phyloP scores from a whole-genome alignment of 108 stramenopile genomes.

The Nannochloropsis gaditana region DNA sequence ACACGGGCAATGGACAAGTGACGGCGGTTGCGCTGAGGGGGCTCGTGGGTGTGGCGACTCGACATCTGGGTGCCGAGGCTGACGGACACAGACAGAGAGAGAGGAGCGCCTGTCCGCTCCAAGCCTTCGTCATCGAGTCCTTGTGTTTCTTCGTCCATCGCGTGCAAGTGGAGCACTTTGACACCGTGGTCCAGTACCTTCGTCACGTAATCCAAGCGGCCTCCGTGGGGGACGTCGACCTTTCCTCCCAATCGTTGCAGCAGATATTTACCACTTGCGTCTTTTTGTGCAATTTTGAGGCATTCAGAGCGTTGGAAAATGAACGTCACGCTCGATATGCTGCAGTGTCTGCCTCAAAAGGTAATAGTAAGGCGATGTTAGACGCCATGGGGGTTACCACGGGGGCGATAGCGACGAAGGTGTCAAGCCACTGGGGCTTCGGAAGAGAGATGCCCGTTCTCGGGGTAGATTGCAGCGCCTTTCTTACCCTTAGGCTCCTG shows the following conservation, averaged over 20 bases:
- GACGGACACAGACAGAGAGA: not conserved
- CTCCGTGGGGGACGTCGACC: not conserved
- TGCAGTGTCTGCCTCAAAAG: not conserved
- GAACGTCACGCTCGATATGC: slow-evolving; percentile 3
- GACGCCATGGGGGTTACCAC: not conserved
- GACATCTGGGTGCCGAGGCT: not conserved
- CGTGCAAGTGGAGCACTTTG: not conserved
- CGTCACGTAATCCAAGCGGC: not conserved
- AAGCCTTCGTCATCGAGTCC: not conserved
- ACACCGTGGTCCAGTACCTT: slow-evolving; percentile 17
- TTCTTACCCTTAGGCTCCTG: not conserved
- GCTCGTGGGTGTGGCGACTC: not conserved
- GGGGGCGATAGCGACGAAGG: not conserved
- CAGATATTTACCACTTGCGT: not conserved
- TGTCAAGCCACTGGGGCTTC: not conserved
- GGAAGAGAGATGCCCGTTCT: not conserved
- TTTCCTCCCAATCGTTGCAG: not conserved
- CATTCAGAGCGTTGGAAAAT: not conserved
- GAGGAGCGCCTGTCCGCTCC: not conserved
- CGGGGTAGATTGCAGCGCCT: not conserved
- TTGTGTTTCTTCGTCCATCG: not conserved
- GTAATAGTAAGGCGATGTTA: not conserved
- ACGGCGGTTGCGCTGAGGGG: not conserved
- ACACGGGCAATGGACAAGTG: not conserved
- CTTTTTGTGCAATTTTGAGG: not conserved